These are phyloP conservation scores for Chlorella variabilis DNA, from an alignment of 163 green algal species.

Conservation along the genomic window DNA sequence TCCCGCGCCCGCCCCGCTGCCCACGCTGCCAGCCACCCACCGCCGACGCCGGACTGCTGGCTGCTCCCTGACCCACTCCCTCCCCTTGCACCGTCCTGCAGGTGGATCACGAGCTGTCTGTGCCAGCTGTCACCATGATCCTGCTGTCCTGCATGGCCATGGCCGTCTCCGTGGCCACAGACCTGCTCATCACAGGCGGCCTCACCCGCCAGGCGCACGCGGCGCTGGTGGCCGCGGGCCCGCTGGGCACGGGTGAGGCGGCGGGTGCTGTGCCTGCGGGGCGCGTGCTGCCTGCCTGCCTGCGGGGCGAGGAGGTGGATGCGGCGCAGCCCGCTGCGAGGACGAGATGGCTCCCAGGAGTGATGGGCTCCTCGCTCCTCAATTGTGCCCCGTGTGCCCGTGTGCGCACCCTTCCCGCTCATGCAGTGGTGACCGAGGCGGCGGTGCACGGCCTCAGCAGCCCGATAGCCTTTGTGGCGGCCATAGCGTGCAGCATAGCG, in stretches of 20 bases:
- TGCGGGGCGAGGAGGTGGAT: too few relatives aligned
- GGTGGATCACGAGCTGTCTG: constrained; percentile 46
- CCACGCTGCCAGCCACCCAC: neutral
- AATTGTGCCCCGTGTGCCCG: too few relatives aligned
- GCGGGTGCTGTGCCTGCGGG: neutral
- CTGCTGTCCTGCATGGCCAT: constrained; percentile 39
- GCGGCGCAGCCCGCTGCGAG: too few relatives aligned
- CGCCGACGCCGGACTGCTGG: neutral
- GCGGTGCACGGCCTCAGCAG: constrained; percentile 30
- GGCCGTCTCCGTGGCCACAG: neutral
- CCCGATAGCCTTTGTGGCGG: constrained; percentile 25
- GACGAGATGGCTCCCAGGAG: too few relatives aligned
- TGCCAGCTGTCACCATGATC: constrained; percentile 43
- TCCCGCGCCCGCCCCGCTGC: neutral
- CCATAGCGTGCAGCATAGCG: constrained; percentile 12
- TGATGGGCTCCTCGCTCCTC: too few relatives aligned
- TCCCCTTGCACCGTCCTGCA: neutral
- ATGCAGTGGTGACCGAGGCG: constrained; percentile 14
- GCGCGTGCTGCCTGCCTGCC: too few relatives aligned
- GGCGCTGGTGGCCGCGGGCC: constrained; percentile 24
- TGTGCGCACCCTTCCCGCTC: neutral
- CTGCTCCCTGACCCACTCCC: neutral
- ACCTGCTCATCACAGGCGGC: constrained; percentile 25
- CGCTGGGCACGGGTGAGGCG: constrained; percentile 26
- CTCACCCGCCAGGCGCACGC: constrained; percentile 13